These are phyloP conservation scores for Mesembryanthemum crystallinum DNA, from an alignment of 148 eudicot species.

Conservation along the genomic window DNA sequence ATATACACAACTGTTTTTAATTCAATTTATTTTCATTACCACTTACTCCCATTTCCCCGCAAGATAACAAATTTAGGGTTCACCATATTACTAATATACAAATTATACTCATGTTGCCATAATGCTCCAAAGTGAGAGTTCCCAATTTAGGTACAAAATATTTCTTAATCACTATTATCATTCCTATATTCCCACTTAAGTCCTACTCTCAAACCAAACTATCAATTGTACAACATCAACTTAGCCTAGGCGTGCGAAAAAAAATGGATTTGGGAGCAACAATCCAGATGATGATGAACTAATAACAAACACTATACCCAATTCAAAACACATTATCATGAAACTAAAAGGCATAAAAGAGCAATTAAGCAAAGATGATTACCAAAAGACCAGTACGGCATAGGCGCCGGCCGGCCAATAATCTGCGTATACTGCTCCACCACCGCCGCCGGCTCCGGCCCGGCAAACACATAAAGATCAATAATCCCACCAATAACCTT, in stretches of 20 bases:
- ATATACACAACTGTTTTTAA: not conserved
- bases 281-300: too few species aligned
- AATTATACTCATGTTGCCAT: not conserved
- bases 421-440: constrained; percentile 71
- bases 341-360: not conserved
- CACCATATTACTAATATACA: not conserved
- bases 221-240: too few species aligned
- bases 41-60: not conserved
- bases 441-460: constrained; percentile 52
- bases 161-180: not conserved
- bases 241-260: too few species aligned
- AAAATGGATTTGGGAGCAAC: too few species aligned
- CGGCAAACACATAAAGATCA: constrained; percentile 69
- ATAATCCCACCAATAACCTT: constrained; percentile 79
- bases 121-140: not conserved
- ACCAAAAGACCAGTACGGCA: constrained; percentile 99
- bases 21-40: not conserved
- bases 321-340: not conserved
- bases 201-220: not conserved
- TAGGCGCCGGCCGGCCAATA: constrained; percentile 75
- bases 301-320: too few species aligned
- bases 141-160: not conserved
- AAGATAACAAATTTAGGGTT: not conserved
- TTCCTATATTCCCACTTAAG: not conserved
- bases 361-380: constrained; percentile 14